Percentiles rank a stretch among this genome's conserved stretches.
Conservation (phyloP, 2,329 filamentous ascomycete species). For the Venturia asperata region DNA sequence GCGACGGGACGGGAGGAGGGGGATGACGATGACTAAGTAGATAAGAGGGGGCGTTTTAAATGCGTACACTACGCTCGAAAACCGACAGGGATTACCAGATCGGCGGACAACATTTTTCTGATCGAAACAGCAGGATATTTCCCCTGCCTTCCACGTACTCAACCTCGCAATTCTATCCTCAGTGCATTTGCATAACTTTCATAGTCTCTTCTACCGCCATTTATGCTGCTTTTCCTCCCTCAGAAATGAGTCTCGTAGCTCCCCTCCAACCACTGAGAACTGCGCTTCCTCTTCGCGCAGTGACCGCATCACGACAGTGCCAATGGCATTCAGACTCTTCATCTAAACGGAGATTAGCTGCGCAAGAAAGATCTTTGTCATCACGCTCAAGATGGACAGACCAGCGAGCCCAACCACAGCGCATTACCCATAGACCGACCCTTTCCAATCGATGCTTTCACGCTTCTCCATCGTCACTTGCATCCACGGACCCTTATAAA, state of each 20-base stretch:
- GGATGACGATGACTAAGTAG: too few species aligned
- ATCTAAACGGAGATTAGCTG: conserved; percentile 16
- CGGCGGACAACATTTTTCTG: neutral
- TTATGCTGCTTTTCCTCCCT: neutral
- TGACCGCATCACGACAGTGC: conserved; percentile 28
- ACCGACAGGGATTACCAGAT: neutral
- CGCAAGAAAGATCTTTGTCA: conserved; percentile 10
- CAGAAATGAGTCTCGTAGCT: conserved; percentile 31
- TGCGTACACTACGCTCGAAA: neutral
- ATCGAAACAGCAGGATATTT: conserved; percentile 1
- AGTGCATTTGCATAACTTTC: neutral
- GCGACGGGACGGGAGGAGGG: too few species aligned
- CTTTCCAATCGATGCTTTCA: conserved; percentile 42
- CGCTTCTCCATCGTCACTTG: conserved; percentile 47
- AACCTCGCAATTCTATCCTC: neutral
- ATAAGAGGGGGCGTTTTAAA: neutral
- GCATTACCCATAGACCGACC: neutral
- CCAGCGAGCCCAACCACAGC: neutral
- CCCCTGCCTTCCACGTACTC: neutral
- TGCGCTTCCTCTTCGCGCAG: conserved; percentile 29
- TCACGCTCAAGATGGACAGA: conserved; percentile 16
- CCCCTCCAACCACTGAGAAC: conserved; percentile 30
- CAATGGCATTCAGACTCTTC: conserved; percentile 23
- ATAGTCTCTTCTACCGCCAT: neutral
- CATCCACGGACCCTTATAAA: conserved; percentile 72